A percentile compares a stretch with the other conserved stretches of the same genome.
Evolutionary conservation across 2,329 filamentous ascomycete species (phyloP).

Genomic region (Cytospora leucostoma): DNA sequence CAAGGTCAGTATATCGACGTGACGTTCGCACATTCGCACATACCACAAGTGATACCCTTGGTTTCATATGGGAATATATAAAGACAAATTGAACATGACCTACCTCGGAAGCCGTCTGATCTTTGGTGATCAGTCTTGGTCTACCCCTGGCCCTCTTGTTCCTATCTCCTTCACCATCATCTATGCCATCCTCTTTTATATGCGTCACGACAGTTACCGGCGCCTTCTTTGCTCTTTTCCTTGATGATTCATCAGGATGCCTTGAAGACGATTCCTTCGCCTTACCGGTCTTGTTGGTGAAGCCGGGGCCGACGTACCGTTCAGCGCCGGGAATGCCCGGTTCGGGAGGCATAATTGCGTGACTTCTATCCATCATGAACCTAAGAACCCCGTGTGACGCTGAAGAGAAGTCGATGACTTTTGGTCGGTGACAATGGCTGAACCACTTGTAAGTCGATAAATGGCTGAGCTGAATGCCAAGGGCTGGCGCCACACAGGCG

Average conservation of each 20-base stretch:
- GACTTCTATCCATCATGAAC: constrained; percentile 4
- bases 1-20: neutral
- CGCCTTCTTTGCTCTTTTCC: constrained; percentile 25
- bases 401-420: neutral
- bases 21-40: neutral
- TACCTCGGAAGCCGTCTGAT: constrained; percentile 77
- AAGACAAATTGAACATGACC: constrained; percentile 43
- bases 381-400: neutral
- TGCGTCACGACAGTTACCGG: neutral
- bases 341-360: constrained; percentile 36
- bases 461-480: neutral
- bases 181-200: constrained; percentile 4
- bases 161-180: constrained; percentile 43
- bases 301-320: constrained; percentile 42
- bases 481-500: neutral
- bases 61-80: constrained; percentile 1
- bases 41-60: neutral
- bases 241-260: constrained; percentile 29
- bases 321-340: constrained; percentile 51
- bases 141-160: constrained; percentile 69
- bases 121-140: constrained; percentile 73
- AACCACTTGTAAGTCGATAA: neutral
- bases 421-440: neutral
- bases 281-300: constrained; percentile 33
- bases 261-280: constrained; percentile 34